Percentiles rank a stretch among this genome's conserved stretches.
phyloP scores from a whole-genome alignment of 2,329 filamentous ascomycete species.

The Chaetomiaceae sp. region DNA sequence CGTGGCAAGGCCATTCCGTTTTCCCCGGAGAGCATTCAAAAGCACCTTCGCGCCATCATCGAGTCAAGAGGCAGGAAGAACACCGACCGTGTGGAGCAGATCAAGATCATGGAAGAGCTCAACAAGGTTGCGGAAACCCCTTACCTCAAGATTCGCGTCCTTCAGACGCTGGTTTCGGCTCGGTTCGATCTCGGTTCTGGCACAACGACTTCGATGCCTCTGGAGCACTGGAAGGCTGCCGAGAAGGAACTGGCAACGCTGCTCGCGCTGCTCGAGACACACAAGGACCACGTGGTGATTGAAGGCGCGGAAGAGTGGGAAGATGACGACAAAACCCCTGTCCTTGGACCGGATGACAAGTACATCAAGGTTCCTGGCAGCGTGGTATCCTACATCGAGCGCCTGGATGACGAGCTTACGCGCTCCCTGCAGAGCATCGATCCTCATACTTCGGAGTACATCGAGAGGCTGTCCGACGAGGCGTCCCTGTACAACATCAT shows the following conservation, averaged over 20 bases:
- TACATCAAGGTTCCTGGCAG: conserved; percentile 91
- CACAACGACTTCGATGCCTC: conserved; percentile 73
- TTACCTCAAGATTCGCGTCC: conserved; percentile 90
- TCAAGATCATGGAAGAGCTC: conserved; percentile 95
- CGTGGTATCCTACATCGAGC: conserved; percentile 89
- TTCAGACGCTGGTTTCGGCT: conserved; percentile 86
- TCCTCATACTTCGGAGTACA: conserved; percentile 97
- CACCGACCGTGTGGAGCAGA: conserved; percentile 91
- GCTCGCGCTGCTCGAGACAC: conserved; percentile 72
- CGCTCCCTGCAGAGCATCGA: conserved; percentile 97
- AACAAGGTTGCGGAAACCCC: conserved; percentile 82
- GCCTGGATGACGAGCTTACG: conserved; percentile 94
- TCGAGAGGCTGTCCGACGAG: conserved; percentile 90
- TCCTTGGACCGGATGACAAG: conserved; percentile 66
- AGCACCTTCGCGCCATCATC: conserved; percentile 87
- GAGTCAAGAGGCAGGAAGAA: conserved; percentile 99
- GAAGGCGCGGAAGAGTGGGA: conserved; percentile 98
- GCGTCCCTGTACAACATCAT: conserved; percentile 87
- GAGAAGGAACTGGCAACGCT: conserved; percentile 79
- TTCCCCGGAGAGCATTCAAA: conserved; percentile 96
- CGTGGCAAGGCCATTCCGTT: conserved; percentile 86
- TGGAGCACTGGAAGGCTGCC: conserved; percentile 95
- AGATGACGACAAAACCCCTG: conserved; percentile 90
- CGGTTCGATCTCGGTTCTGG: conserved; percentile 89
- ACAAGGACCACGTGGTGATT: conserved; percentile 76